phyloP scores from a whole-genome alignment of 1,284 basidiomycete species.

The Pisolithus thermaeus region DNA sequence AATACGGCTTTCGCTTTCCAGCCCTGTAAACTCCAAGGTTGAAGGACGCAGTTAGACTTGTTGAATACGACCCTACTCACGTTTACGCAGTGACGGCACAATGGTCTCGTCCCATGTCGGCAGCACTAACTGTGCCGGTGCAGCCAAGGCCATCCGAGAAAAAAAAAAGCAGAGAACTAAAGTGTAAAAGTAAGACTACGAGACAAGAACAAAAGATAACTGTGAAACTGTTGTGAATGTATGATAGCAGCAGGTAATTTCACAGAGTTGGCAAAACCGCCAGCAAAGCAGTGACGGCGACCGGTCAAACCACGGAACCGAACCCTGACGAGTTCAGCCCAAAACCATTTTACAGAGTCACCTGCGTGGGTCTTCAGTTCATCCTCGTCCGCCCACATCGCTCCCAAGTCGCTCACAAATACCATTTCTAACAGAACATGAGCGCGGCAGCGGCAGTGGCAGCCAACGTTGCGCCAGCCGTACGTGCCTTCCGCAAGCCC shows the following conservation, averaged over 20 bases:
- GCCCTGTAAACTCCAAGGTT: conserved; percentile 39
- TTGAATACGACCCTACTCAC: conserved; percentile 13
- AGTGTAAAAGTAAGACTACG: background rate
- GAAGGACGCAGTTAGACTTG: background rate
- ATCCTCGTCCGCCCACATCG: too few species aligned
- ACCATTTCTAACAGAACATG: conserved; percentile 1
- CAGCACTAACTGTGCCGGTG: conserved; percentile 18
- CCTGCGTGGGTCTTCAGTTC: too few species aligned
- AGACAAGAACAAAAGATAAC: conserved; percentile 4
- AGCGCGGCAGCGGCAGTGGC: conserved; percentile 3
- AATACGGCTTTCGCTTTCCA: conserved; percentile 66
- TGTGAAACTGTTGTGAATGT: conserved; percentile 1
- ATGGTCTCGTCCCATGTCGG: conserved; percentile 30
- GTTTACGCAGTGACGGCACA: conserved; percentile 26
- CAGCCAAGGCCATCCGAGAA: conserved; percentile 22
- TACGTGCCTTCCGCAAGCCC: conserved; percentile 40
- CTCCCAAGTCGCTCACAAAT: background rate
- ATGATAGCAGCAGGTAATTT: too few species aligned
- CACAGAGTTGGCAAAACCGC: too few species aligned
- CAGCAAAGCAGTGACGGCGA: too few species aligned
- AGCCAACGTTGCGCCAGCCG: conserved; percentile 19
- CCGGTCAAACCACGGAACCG: too few species aligned
- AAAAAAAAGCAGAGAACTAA: too few species aligned
- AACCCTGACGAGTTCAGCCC: too few species aligned
- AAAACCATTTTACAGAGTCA: too few species aligned